Percentiles rank a stretch among this genome's conserved stretches.
Evolutionary conservation across 345 rosid genomes (phyloP).

Genomic region (Syzygium aqueum): DNA sequence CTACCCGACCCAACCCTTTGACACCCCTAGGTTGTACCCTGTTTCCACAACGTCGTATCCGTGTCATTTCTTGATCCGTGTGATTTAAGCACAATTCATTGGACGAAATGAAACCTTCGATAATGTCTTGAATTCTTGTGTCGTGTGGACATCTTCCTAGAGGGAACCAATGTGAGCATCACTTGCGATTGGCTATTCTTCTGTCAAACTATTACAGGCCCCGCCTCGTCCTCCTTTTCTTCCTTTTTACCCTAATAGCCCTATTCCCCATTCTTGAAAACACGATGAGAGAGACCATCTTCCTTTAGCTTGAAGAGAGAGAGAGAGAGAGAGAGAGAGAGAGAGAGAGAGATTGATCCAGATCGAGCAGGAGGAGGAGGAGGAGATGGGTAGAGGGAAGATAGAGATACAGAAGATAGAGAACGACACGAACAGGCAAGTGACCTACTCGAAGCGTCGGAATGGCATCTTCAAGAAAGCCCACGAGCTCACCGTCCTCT

Average conservation of each 20-base stretch:
- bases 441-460: conserved; percentile 54
- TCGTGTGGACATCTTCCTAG: background rate
- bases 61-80: background rate
- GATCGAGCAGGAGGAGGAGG: background rate
- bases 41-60: background rate
- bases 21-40: too few relatives aligned
- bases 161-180: background rate
- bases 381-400: conserved; percentile 52
- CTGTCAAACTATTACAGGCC: background rate
- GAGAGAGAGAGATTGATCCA: background rate
- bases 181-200: background rate
- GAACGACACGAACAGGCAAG: conserved; percentile 52
- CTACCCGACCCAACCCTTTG: too few relatives aligned
- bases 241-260: background rate
- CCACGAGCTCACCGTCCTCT: conserved; percentile 52
- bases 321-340: background rate
- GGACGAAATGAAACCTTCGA: background rate
- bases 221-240: background rate
- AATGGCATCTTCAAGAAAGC: conserved; percentile 64
- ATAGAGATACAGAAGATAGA: conserved; percentile 56
- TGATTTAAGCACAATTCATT: background rate
- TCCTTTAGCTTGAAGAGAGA: background rate
- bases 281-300: background rate
- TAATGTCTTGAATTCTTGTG: background rate
- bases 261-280: background rate